A percentile compares a stretch with the other conserved stretches of the same genome.
Evolutionary conservation across 495 filamentous ascomycete genomes (phyloP).

Genomic region (Penicillium daleae): DNA sequence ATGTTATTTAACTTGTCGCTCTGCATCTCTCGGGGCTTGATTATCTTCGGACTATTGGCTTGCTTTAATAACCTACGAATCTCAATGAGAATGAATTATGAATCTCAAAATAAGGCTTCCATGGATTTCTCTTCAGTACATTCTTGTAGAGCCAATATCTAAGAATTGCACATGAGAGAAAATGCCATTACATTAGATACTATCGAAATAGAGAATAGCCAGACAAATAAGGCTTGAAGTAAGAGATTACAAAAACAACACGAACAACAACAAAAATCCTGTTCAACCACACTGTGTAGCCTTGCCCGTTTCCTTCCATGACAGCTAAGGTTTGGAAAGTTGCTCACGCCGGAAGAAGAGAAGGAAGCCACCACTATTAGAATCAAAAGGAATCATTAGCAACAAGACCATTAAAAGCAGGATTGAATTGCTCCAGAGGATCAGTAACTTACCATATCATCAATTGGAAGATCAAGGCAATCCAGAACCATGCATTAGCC

Average conservation of each 20-base stretch:
- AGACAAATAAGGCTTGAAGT: background rate
- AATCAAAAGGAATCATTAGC: background rate
- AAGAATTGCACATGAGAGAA: background rate
- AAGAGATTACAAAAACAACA: slow-evolving; percentile 7
- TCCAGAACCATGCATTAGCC: slow-evolving; percentile 67
- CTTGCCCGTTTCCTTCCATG: background rate
- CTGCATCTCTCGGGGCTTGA: slow-evolving; percentile 16
- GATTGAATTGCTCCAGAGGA: background rate
- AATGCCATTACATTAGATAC: slow-evolving; percentile 22
- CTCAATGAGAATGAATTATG: slow-evolving; percentile 36
- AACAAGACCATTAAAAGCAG: background rate
- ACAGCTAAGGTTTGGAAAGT: slow-evolving; percentile 61
- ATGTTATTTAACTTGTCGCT: slow-evolving; percentile 15
- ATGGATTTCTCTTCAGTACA: background rate
- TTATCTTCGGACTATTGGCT: slow-evolving; percentile 21
- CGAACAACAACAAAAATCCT: background rate
- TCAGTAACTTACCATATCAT: slow-evolving; percentile 57
- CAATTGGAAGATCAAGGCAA: slow-evolving; percentile 63
- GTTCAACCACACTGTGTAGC: background rate
- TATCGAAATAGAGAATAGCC: background rate
- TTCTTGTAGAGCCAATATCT: background rate
- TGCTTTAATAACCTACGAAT: slow-evolving; percentile 25
- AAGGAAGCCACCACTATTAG: slow-evolving; percentile 63
- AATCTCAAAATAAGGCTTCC: slow-evolving; percentile 10
- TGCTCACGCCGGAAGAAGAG: slow-evolving; percentile 75